Evolutionary conservation across 2,329 filamentous ascomycete genomes (phyloP).

Genomic region (Apiospora malaysiana): DNA sequence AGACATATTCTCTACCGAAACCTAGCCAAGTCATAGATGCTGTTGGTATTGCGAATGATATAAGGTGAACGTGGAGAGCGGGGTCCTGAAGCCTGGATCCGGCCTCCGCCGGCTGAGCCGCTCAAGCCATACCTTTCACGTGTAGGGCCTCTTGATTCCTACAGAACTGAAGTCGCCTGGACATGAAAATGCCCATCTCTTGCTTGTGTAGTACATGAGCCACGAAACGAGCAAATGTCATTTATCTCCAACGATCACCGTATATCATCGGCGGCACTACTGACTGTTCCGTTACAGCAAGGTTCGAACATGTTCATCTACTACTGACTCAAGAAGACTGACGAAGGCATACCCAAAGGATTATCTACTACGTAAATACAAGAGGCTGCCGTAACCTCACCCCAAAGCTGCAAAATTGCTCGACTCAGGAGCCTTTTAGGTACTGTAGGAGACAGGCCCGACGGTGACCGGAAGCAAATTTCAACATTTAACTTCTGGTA

Average conservation of each 20-base stretch:
- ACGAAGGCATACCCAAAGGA: background rate
- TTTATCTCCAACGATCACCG: constrained; percentile 1
- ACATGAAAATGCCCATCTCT: too few relatives aligned
- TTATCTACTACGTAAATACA: background rate
- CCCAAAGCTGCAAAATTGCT: background rate
- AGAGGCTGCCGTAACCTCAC: background rate
- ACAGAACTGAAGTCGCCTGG: background rate
- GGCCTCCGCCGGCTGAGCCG: constrained; percentile 15
- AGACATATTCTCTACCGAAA: background rate
- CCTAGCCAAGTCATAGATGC: background rate
- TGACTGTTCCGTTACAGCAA: background rate
- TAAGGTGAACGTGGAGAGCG: background rate
- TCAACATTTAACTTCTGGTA: background rate
- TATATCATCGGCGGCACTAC: background rate
- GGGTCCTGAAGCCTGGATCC: background rate
- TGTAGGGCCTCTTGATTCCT: background rate
- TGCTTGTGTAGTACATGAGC: background rate
- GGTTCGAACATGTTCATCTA: background rate
- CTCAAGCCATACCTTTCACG: background rate
- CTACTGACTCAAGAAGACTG: background rate
- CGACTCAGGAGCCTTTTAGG: background rate
- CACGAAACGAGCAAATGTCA: background rate
- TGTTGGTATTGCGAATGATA: background rate
- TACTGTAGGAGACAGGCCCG: background rate
- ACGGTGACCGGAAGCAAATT: background rate